A percentile compares a stretch with the other conserved stretches of the same genome.
Conservation (phyloP, 2,329 filamentous ascomycete species). For the Fusarium secorum region DNA sequence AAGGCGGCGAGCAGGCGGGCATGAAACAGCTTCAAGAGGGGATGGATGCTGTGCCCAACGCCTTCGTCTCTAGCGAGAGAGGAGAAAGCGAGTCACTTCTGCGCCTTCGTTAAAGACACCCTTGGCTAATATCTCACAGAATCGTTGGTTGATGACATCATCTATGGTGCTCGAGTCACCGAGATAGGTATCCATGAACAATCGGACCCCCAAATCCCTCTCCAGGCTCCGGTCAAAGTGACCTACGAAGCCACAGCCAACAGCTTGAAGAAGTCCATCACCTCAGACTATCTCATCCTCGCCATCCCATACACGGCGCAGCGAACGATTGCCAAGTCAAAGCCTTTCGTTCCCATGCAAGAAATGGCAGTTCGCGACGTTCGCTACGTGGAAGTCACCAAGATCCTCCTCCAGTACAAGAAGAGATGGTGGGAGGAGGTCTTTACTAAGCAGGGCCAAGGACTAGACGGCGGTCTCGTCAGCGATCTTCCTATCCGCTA, state of each 20-base stretch:
- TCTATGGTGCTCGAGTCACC: background rate
- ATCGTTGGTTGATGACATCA: background rate
- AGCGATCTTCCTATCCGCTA: background rate
- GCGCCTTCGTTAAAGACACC: accelerated
- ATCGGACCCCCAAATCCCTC: background rate
- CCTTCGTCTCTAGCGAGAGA: background rate
- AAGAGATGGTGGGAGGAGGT: background rate
- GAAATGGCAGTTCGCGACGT: background rate
- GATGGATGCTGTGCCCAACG: background rate
- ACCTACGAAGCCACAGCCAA: background rate
- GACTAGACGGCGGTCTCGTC: background rate
- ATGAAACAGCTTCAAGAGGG: background rate
- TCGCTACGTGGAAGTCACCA: background rate
- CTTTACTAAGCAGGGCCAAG: background rate
- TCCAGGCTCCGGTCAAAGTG: background rate
- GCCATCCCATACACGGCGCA: background rate
- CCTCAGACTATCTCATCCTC: background rate
- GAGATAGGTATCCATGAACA: background rate
- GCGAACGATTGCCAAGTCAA: background rate
- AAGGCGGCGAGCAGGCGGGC: accelerated
- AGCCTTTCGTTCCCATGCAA: background rate
- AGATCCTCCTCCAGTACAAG: background rate
- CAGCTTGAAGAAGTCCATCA: background rate
- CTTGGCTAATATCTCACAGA: accelerated
- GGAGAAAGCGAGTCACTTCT: background rate